These are phyloP conservation scores for Stylonectria norvegica DNA, from an alignment of 2,329 filamentous ascomycete species.

Conservation along the genomic window DNA sequence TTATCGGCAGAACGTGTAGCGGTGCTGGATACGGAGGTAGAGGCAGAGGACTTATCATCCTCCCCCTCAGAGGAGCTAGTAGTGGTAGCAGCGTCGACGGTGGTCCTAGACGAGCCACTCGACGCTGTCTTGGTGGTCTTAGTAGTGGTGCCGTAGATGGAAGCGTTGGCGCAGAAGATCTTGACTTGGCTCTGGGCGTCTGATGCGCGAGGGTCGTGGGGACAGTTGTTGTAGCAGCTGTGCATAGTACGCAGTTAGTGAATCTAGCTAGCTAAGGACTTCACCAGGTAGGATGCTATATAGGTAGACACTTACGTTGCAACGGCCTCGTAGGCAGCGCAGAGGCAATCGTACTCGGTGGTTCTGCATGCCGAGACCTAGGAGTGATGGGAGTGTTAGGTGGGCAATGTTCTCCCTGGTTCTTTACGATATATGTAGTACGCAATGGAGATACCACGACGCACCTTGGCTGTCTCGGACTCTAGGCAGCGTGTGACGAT, in stretches of 20 bases:
- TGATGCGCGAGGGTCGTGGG: slow-evolving; percentile 41
- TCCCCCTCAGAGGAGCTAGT: slow-evolving; percentile 17
- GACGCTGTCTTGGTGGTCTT: slow-evolving; percentile 22
- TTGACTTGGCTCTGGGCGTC: slow-evolving; percentile 37
- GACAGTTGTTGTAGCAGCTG: slow-evolving; percentile 57
- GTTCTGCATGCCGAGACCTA: slow-evolving; percentile 36
- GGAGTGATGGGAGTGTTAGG: too few species aligned
- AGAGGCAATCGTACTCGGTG: slow-evolving; percentile 47
- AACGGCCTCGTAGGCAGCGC: slow-evolving; percentile 42
- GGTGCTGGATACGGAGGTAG: slow-evolving; percentile 19
- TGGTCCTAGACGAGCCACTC: slow-evolving; percentile 19
- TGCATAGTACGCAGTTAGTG: too few species aligned
- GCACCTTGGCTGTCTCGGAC: slow-evolving; percentile 38
- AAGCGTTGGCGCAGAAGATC: slow-evolving; percentile 46
- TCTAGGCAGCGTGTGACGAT: slow-evolving; percentile 45
- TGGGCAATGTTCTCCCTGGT: too few species aligned
- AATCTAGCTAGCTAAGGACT: slow-evolving; percentile 8
- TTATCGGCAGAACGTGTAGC: slow-evolving; percentile 23
- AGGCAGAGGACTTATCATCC: slow-evolving; percentile 15
- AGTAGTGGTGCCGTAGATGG: slow-evolving; percentile 38
- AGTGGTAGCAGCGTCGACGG: slow-evolving; percentile 16
- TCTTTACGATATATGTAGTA: neutral
- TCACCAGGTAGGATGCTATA: neutral
- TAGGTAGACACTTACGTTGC: slow-evolving; percentile 40
- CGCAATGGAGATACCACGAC: neutral